These are phyloP conservation scores for Myriangium duriaei DNA, from an alignment of 2,329 filamentous ascomycete species.

Conservation along the genomic window DNA sequence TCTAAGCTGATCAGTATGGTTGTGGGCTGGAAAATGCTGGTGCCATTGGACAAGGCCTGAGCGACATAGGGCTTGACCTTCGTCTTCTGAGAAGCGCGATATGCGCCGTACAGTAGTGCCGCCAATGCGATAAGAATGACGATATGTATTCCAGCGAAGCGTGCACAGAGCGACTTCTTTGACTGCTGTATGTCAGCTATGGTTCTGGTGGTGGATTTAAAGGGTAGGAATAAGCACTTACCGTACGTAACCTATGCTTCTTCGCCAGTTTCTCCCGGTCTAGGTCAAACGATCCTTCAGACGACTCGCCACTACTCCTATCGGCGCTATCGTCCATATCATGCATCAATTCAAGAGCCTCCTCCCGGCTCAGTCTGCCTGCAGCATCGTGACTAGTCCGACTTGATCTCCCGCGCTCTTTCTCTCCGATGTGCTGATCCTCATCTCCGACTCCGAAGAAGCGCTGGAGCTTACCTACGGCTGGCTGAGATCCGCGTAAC, in stretches of 20 bases:
- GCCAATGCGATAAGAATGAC: constrained; percentile 42
- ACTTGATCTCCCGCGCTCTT: constrained; percentile 24
- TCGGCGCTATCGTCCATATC: constrained; percentile 77
- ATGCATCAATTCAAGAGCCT: constrained; percentile 69
- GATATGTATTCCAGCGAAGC: constrained; percentile 29
- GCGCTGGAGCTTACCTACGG: constrained; percentile 11
- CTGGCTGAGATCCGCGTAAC: constrained; percentile 21
- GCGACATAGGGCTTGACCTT: constrained; percentile 10
- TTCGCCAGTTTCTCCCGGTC: constrained; percentile 42
- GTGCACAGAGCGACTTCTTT: constrained; percentile 23
- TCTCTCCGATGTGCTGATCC: constrained; percentile 15
- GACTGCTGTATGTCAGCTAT: constrained; percentile 18
- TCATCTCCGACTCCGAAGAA: constrained; percentile 19
- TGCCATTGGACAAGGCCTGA: constrained; percentile 57
- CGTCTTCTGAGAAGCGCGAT: constrained; percentile 36
- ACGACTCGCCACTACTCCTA: constrained; percentile 49
- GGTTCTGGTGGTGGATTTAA: background rate
- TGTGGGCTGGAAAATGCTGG: constrained; percentile 76
- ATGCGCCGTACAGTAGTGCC: constrained; percentile 43
- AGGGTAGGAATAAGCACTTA: background rate
- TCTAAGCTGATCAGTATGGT: constrained; percentile 90
- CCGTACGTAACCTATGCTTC: constrained; percentile 27
- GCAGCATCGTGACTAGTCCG: constrained; percentile 17
- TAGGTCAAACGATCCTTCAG: constrained; percentile 28
- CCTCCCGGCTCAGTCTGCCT: constrained; percentile 42